A percentile compares a stretch with the other conserved stretches of the same genome.
Evolutionary conservation across 1,139 yeast genomes (phyloP).

Genomic region (Blastobotrys indianensis): DNA sequence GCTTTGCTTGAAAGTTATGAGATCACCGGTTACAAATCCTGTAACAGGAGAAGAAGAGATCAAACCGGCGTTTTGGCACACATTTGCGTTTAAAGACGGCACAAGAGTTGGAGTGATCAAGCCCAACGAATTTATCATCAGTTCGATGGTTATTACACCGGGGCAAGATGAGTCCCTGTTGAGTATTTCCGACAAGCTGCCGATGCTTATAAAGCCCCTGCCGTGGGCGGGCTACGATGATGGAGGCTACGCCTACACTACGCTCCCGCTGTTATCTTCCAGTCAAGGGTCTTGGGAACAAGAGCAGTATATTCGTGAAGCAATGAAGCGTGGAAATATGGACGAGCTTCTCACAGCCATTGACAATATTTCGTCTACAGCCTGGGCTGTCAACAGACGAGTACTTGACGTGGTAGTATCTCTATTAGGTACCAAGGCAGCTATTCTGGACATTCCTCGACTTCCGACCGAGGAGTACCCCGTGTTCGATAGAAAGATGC

Average conservation of each 20-base stretch:
- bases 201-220: constrained; percentile 82
- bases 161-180: background rate
- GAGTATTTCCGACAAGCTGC: constrained; percentile 70
- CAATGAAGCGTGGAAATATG: constrained; percentile 58
- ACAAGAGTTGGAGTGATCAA: constrained; percentile 70
- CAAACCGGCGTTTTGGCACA: constrained; percentile 75
- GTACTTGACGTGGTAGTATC: constrained; percentile 59
- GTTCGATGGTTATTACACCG: constrained; percentile 36
- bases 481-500: background rate
- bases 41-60: constrained; percentile 43
- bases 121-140: constrained; percentile 57
- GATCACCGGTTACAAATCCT: background rate
- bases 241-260: constrained; percentile 71
- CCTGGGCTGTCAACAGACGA: constrained; percentile 78
- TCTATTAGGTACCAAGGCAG: constrained; percentile 64
- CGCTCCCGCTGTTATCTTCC: constrained; percentile 54
- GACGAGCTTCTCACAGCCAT: constrained; percentile 63
- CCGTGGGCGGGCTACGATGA: constrained; percentile 69
- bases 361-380: constrained; percentile 73
- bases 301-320: constrained; percentile 69
- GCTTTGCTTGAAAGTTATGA: background rate
- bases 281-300: constrained; percentile 67
- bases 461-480: constrained; percentile 35
- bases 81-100: constrained; percentile 65
- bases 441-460: constrained; percentile 59